A percentile compares a stretch with the other conserved stretches of the same genome.
Conservation (phyloP, 441 rosid genomes). For the Flueggea neowawraea region DNA sequence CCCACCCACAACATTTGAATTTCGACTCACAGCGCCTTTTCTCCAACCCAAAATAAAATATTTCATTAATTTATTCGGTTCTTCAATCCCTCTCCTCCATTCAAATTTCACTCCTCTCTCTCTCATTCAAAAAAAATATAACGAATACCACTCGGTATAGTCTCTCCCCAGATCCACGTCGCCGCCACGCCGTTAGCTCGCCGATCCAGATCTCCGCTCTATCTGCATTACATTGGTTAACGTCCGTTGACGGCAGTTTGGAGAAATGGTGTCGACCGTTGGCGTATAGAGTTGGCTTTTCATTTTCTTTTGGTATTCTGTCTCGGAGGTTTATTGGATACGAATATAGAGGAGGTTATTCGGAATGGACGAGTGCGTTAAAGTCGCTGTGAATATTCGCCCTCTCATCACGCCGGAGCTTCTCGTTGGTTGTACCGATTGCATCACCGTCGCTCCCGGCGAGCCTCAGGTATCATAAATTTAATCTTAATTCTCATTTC, state of each 20-base stretch:
- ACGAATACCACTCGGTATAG: too few relatives aligned
- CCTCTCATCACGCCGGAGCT: slow-evolving; percentile 92
- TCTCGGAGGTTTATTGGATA: too few relatives aligned
- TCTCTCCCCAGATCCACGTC: too few relatives aligned
- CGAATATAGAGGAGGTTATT: not conserved
- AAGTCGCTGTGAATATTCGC: slow-evolving; percentile 86
- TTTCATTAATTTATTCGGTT: not conserved
- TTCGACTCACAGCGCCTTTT: slow-evolving; percentile 55
- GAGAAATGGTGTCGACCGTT: not conserved
- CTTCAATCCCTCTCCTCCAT: not conserved
- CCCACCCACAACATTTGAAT: slow-evolving; percentile 44
- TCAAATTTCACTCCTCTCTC: slow-evolving; percentile 12
- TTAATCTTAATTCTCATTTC: too few relatives aligned
- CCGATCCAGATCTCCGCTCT: too few relatives aligned
- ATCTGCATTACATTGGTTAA: not conserved
- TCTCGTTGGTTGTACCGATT: slow-evolving; percentile 79
- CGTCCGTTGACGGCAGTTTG: too few relatives aligned
- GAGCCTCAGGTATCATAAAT: slow-evolving; percentile 76
- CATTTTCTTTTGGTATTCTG: too few relatives aligned
- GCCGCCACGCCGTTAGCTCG: too few relatives aligned
- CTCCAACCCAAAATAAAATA: slow-evolving; percentile 23
- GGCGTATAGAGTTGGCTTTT: not conserved
- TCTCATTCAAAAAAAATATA: slow-evolving; percentile 16
- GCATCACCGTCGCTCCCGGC: slow-evolving; percentile 74
- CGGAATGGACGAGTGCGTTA: slow-evolving; percentile 80